phyloP scores from a whole-genome alignment of 345 rosid genomes.

The Limnanthes douglasii region DNA sequence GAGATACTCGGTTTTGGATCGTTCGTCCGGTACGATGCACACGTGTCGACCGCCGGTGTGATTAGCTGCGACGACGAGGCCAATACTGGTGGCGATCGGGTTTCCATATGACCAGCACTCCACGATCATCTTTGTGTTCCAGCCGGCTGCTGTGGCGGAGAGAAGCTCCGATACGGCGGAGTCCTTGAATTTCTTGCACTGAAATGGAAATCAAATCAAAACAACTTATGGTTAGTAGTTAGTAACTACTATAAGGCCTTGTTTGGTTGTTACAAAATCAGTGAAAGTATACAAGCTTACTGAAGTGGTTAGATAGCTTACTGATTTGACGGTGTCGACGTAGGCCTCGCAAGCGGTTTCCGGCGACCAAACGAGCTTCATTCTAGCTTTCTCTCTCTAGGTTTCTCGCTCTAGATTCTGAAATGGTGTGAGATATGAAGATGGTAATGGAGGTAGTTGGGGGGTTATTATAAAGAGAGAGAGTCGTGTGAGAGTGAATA shows the following conservation, averaged over 20 bases:
- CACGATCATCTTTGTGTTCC: slow-evolving; percentile 58
- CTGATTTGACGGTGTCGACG: slow-evolving; percentile 47
- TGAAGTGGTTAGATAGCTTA: slow-evolving; percentile 12
- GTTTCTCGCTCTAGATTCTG: neutral
- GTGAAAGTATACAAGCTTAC: too few species aligned
- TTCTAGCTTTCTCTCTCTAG: slow-evolving; percentile 9
- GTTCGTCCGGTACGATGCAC: slow-evolving; percentile 65
- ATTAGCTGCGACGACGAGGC: slow-evolving; percentile 51
- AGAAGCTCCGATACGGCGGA: slow-evolving; percentile 64
- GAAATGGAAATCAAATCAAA: neutral
- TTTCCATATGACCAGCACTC: slow-evolving; percentile 67
- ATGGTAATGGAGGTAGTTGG: slow-evolving; percentile 4
- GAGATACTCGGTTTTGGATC: slow-evolving; percentile 39
- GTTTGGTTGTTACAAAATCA: too few species aligned
- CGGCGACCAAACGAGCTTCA: slow-evolving; percentile 88
- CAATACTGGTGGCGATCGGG: slow-evolving; percentile 53
- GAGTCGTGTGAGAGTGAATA: neutral
- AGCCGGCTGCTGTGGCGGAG: slow-evolving; percentile 86
- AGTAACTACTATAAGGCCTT: neutral
- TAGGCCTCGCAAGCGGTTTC: slow-evolving; percentile 67
- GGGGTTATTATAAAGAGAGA: slow-evolving; percentile 13
- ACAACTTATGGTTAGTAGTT: neutral
- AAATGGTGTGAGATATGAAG: slow-evolving; percentile 4
- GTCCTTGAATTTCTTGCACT: slow-evolving; percentile 38
- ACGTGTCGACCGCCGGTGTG: slow-evolving; percentile 69